These are phyloP conservation scores for Glebionis coronaria DNA, from an alignment of 129 eudicot species.

Conservation along the genomic window DNA sequence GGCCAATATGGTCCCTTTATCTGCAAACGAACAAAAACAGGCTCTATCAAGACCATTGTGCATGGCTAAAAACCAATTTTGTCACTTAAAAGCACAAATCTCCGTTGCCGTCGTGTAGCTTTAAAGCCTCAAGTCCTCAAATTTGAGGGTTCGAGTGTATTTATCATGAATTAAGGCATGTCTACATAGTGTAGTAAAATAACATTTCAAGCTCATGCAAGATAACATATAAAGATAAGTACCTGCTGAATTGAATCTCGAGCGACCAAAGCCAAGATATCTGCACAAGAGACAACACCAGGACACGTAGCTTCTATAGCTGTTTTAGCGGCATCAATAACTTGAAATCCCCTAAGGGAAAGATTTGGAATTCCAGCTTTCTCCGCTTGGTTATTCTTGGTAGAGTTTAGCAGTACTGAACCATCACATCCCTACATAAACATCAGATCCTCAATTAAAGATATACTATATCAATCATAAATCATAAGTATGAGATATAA, in stretches of 20 bases:
- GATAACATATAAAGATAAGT: neutral
- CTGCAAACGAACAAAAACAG: slow-evolving; percentile 14
- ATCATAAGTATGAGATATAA: neutral
- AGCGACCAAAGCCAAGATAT: slow-evolving; percentile 71
- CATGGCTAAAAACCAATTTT: too few relatives aligned
- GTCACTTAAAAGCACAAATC: too few relatives aligned
- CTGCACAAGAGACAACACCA: slow-evolving; percentile 73
- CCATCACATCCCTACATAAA: slow-evolving; percentile 72
- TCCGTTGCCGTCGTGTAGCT: too few relatives aligned
- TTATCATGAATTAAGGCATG: too few relatives aligned
- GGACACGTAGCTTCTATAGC: slow-evolving; percentile 64
- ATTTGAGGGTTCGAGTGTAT: too few relatives aligned
- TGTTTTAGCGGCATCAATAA: slow-evolving; percentile 60
- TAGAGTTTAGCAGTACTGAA: slow-evolving; percentile 59
- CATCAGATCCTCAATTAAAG: neutral
- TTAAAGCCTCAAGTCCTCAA: too few relatives aligned
- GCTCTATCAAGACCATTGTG: too few relatives aligned
- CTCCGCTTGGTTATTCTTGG: slow-evolving; percentile 45
- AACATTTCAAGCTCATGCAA: too few relatives aligned
- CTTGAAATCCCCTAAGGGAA: slow-evolving; percentile 54
- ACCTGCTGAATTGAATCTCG: slow-evolving; percentile 48
- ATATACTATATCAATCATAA: neutral
- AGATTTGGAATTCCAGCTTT: slow-evolving; percentile 52
- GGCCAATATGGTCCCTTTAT: slow-evolving; percentile 53
- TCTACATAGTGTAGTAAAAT: too few relatives aligned